Base-by-base conservation (phyloP, 257 asterid genomes). In the Craterostigma plantagineum region DNA sequence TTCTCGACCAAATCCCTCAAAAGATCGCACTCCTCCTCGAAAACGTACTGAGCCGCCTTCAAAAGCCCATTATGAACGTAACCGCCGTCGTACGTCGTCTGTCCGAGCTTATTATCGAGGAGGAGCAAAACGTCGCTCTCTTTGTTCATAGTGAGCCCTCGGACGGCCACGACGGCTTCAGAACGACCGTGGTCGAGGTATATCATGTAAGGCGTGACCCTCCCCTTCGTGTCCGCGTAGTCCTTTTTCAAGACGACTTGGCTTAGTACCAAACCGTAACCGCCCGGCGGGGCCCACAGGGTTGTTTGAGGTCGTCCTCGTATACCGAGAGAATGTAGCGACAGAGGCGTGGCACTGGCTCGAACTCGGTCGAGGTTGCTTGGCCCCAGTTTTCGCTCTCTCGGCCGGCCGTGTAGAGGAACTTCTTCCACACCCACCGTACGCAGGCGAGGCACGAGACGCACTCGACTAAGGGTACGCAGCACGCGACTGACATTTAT, bases 371-470 rank as follows among this genome's bases (percentile, higher is more conserved):
- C 43, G 85, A 73, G 8, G 84, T 75, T 13, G 99, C 92, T 9
- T 79, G 70, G 11, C 96, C 99, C 99, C 99, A 90, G 9, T 67
- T 65, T 40, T 90, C 92, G 27, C 96, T 90, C 58, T 90, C 99
- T 8, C 71, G 58, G 48, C 99, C 99, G 5, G 96, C 92, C 7
- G 96, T 73, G 64, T 77, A 90, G 4, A 73, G 76, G 42, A 79
- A 77, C 41, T 83, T 90, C 74, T 80, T 90, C 99, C 99, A 90
- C 41, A 51, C 87, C 99, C 99, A 90, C 34, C 99, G 94, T 35
- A 65, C 43, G 52, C 99, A 90, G 0, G 84, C 99, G 62, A 90
- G 56, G 58, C 94, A 80, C 54, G 91, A 83, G 12, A 83, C 96
- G 35, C 99, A 90, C 71, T 90, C 99, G 34, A 80, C 70, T 49